Base-by-base conservation (phyloP, 139 green algal species). In the Volvox reticuliferus region DNA sequence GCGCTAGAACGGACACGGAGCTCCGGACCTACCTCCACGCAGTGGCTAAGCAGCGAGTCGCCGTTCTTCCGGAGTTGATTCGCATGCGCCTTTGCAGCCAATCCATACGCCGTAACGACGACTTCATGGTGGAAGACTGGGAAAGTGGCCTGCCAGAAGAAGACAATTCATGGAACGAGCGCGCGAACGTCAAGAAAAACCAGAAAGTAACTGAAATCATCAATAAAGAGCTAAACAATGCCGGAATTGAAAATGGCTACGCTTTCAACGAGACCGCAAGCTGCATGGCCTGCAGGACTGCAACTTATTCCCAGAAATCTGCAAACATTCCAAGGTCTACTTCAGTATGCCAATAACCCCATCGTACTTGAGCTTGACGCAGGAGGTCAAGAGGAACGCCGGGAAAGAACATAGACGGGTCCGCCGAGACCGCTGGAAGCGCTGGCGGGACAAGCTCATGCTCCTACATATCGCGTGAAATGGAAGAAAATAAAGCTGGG, bases 41-140 rank as follows among this genome's bases (percentile, higher is more conserved):
- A 96, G 85, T 97, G 95, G 21, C 87, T 65, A n/a, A 98, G 93
- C 50, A 93, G 26, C 22, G 91, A 81, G 30, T 95, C 94, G 14
- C 94, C 93, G n/a, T 93, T 90, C 79, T 93, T 94, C 19, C 94
- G 89, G 26, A 82, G 55, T 84, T 95, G 86, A 36, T 94, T 93
- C 5, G 92, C 87, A 68, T 97, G 93, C 18, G 95, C 94, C 30
- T 91, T 84, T 1, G 91, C 83, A 12, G 93, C 91, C 9, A 95
- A 33, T 50, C 92, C 88, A 36, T 91, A 95, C 12, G 93, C 93
- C 1, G 71, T 92, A 1, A 82, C 63, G 0, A 95, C 88, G 12
- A 95, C 30, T 81, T 95, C 91, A 0, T 65, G 78, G 21, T 89
- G 75, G 91, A 95, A 95, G 14, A 93, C 44, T 0, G 77, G 24